A percentile compares a stretch with the other conserved stretches of the same genome.
phyloP scores from a whole-genome alignment of 1,284 basidiomycete genomes.

The Rhodotorula mucilaginosa region DNA sequence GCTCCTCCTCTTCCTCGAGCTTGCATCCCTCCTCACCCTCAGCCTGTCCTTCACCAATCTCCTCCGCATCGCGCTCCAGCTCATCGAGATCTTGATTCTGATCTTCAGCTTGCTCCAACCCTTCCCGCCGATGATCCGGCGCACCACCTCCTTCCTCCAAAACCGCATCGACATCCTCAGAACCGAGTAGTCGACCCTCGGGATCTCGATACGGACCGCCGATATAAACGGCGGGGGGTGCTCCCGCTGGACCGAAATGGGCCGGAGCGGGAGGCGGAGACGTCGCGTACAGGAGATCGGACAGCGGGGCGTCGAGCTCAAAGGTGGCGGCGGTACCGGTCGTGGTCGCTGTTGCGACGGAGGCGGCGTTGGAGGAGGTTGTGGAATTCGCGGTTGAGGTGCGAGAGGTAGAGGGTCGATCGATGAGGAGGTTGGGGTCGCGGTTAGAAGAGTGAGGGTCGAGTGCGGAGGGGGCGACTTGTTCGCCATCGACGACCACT shows the following conservation, averaged over 20 bases:
- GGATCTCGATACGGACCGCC: conserved; percentile 5
- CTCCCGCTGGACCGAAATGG: conserved; percentile 10
- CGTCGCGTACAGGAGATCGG: conserved; percentile 13
- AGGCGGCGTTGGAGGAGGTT: not conserved
- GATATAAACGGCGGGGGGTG: conserved; percentile 7
- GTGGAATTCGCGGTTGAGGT: not conserved
- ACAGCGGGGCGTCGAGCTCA: conserved; percentile 3
- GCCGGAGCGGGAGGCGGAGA: conserved; percentile 9
- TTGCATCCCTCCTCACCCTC: not conserved
- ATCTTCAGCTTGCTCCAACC: not conserved
- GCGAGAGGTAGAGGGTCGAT: not conserved
- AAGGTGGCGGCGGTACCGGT: not conserved
- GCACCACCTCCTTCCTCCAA: not conserved
- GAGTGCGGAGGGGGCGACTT: not conserved
- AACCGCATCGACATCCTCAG: not conserved
- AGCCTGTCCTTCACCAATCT: not conserved
- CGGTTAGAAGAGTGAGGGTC: not conserved
- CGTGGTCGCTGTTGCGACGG: not conserved
- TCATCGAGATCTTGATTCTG: not conserved
- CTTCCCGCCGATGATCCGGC: conserved; percentile 3
- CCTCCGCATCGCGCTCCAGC: not conserved
- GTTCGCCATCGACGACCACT: not conserved
- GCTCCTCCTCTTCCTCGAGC: not conserved
- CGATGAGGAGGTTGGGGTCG: not conserved
- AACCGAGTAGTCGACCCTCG: not conserved